phyloP scores from a whole-genome alignment of 2,329 filamentous ascomycete species.

The Rutstroemia sydowiana region DNA sequence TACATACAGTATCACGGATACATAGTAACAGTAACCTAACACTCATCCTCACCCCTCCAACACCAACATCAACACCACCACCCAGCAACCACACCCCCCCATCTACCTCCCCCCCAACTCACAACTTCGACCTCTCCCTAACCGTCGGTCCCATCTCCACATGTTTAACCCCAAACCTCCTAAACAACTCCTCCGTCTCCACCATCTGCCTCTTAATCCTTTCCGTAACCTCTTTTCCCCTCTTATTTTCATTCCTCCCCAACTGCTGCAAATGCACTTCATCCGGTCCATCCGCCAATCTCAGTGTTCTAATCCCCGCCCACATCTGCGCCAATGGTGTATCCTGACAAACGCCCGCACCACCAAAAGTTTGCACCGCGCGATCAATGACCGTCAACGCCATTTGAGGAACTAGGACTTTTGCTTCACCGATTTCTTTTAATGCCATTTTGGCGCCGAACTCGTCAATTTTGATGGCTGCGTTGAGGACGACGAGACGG shows the following conservation, averaged over 20 bases:
- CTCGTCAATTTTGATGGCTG: slow-evolving; percentile 89
- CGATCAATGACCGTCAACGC: slow-evolving; percentile 86
- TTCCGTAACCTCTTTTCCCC: slow-evolving; percentile 51
- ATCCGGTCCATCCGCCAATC: slow-evolving; percentile 88
- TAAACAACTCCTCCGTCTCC: slow-evolving; percentile 59
- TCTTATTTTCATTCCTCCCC: slow-evolving; percentile 72
- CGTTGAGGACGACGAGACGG: slow-evolving; percentile 84
- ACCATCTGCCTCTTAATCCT: slow-evolving; percentile 57
- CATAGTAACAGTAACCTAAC: too few species aligned
- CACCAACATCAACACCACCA: too few species aligned
- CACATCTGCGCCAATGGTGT: slow-evolving; percentile 84
- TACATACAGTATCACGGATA: too few species aligned
- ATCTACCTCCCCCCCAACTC: slow-evolving; percentile 12
- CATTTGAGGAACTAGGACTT: slow-evolving; percentile 79
- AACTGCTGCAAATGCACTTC: slow-evolving; percentile 87
- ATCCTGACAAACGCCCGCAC: slow-evolving; percentile 86
- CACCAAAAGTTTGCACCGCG: slow-evolving; percentile 87
- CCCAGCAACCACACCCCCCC: too few species aligned
- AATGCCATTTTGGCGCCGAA: slow-evolving; percentile 82
- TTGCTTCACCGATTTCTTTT: slow-evolving; percentile 91
- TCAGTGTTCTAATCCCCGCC: slow-evolving; percentile 71
- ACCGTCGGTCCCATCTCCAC: slow-evolving; percentile 23
- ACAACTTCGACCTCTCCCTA: slow-evolving; percentile 28
- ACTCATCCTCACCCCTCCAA: too few species aligned
- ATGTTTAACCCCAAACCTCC: slow-evolving; percentile 44